Base-by-base conservation (phyloP, 768 basidiomycete species). In the Rhizopogon roseolus region DNA sequence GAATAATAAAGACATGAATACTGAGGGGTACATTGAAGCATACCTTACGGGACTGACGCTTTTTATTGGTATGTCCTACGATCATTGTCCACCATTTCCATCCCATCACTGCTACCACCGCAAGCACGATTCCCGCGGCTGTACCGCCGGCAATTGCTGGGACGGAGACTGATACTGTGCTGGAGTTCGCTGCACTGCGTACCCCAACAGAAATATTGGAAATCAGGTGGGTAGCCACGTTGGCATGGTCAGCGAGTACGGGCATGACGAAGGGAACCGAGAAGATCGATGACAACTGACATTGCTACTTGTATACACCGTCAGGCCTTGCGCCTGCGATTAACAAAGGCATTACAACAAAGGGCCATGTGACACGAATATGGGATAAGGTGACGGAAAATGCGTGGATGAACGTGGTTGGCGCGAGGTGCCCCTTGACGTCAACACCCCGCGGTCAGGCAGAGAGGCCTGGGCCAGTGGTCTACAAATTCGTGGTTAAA, bases 71-170 rank as follows among this genome's bases (percentile, higher is more conserved):
- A 4, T 37, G 44, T 38, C 42, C 36, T 16, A 38, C 10, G 22
- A 29, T 39, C 9, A 3, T 17, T 14, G 77, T 75, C 78, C 78
- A 81, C 54, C 66, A 74, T 40, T 72, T 62, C 79, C 80, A 84
- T 19, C 67, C 68, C 39, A 75, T 54, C 7, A 75, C 73, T 5
- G 70, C 62, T 6, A 67, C 60, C 16, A 82, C 52, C 5, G 79
- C 81, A 10, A 84, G 67, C 7, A 73, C 49, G 29, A 74, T 70
- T 19, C 83, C 83, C 0, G 70, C 81, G 2, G 62, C 70, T 0
- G 73, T 66, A 8, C 81, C 81, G 6, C 81, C 81, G 6, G 69
- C 77, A 55, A 84, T 78, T 10, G 79, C 76, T 10, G 63, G 75
- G 9, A 82, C 62, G 7, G 81, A 81, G 6, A 81, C 57, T 36